Base-by-base conservation (phyloP, 345 rosid species). In the Reutealis trisperma region DNA sequence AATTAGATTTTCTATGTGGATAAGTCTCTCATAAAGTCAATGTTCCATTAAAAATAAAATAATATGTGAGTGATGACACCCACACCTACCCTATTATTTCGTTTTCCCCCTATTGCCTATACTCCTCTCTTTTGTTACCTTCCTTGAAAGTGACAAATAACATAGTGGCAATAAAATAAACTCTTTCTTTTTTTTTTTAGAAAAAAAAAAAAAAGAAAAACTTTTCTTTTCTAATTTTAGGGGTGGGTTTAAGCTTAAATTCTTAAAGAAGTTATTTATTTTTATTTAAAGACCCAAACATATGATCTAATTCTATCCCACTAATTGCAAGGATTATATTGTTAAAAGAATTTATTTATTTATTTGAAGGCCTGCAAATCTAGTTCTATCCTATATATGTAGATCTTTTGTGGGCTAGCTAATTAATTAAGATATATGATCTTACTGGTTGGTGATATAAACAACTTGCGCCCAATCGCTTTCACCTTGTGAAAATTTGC, bases 21-120 rank as follows among this genome's bases (percentile, higher is more conserved):
- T 45, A 75, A 70, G 75, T n/a, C 52, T 42, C n/a, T 10, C 13
- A 18, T 4, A 75, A 79, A 75, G 79, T 80, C 83, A 44, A 70
- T 54, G 10, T 4, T 41, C 61, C 67, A 70, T 55, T 42, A 42
- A 18, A 14, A 37, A 52, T 66, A 16, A 12, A 47, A 47, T 47
- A 47, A 37, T 57, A 25, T n/a, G 9, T 45, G 25, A 25, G 16
- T 47, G 5, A 21, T 27, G 30, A 27, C 19, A 8, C 58, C 21
- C 11, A 27, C 13, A 14, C 22, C 49, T 9, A 44, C 27, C 12
- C 27, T 24, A 24, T 21, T 16, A 19, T 54, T 54, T 54, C 42
- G 0, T 22, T 42, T 2, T 24, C 21, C 0, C 58, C 8, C 7
- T 11, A 27, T 11, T 0, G 10, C 62, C n/a, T 13, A 5, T 18